A percentile compares a stretch with the other conserved stretches of the same genome.
Conservation (phyloP, 345 rosid genomes). For the Schrenkiella parvula region DNA sequence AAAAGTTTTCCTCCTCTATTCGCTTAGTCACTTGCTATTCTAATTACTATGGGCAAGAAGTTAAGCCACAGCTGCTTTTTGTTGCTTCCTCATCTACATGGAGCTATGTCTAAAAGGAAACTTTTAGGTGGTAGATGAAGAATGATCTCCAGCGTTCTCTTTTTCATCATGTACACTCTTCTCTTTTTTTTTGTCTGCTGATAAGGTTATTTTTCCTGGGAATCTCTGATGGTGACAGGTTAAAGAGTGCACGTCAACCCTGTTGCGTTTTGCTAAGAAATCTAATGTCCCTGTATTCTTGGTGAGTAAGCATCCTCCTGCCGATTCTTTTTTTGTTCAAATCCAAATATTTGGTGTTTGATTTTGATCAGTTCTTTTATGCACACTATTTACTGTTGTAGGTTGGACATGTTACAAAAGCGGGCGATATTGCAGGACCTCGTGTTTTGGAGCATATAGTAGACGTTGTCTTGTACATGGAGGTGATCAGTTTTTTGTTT, state of each 20-base stretch:
- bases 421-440: constrained; percentile 98
- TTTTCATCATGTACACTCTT: not conserved
- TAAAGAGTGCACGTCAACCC: constrained; percentile 81
- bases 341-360: not conserved
- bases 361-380: constrained; percentile 1
- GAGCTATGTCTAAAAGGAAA: not conserved
- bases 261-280: constrained; percentile 84
- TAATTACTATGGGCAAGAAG: not conserved
- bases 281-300: constrained; percentile 78
- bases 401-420: constrained; percentile 90
- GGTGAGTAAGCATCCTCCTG: constrained; percentile 49
- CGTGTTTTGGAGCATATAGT: constrained; percentile 98
- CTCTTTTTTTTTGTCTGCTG: not conserved
- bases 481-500: constrained; percentile 56
- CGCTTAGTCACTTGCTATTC: not conserved
- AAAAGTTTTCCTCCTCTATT: constrained; percentile 3
- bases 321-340: not conserved
- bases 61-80: constrained; percentile 6
- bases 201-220: not conserved
- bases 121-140: not conserved
- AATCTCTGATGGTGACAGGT: constrained; percentile 47
- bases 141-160: not conserved
- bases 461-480: constrained; percentile 90
- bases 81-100: not conserved
- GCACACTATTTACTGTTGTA: constrained; percentile 32